phyloP scores from a whole-genome alignment of 495 filamentous ascomycete species.

The Penicillium argentinense region DNA sequence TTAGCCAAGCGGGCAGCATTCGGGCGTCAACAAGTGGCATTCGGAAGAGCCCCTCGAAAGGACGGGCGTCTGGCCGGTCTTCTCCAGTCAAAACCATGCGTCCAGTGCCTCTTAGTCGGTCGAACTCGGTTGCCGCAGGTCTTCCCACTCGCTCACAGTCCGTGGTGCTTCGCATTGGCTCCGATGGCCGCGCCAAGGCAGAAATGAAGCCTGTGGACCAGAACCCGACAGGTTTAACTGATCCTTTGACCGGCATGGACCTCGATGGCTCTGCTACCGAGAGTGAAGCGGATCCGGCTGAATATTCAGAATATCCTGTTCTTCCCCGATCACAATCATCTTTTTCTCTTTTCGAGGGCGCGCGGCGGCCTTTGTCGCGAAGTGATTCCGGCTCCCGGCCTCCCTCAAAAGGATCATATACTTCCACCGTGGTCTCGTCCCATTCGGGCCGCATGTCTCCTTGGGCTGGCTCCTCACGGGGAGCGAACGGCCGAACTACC shows the following conservation, averaged over 20 bases:
- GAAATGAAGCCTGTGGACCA: conserved; percentile 63
- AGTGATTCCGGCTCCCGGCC: conserved; percentile 56
- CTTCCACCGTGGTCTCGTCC: conserved; percentile 44
- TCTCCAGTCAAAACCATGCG: conserved; percentile 42
- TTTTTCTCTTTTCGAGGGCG: conserved; percentile 58
- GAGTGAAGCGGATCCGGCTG: conserved; percentile 56
- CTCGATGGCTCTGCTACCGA: conserved; percentile 49
- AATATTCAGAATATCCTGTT: conserved; percentile 66
- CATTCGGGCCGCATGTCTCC: conserved; percentile 45
- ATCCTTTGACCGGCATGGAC: conserved; percentile 44
- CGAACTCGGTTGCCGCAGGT: conserved; percentile 31
- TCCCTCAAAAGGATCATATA: conserved; percentile 51
- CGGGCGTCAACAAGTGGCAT: conserved; percentile 41
- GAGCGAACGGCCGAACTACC: conserved; percentile 24
- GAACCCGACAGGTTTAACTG: conserved; percentile 37
- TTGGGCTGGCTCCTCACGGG: conserved; percentile 38
- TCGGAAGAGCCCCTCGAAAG: conserved; percentile 47
- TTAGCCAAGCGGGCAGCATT: conserved; percentile 28
- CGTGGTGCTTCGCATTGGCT: conserved; percentile 70
- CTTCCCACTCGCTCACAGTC: conserved; percentile 41
- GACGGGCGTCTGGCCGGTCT: conserved; percentile 39
- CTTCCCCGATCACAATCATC: conserved; percentile 63
- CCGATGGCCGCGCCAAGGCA: conserved; percentile 67
- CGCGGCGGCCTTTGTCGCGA: conserved; percentile 46
- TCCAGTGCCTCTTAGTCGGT: conserved; percentile 27